Evolutionary conservation across 139 green algal genomes (phyloP).

Genomic region (Penium margaritaceum): DNA sequence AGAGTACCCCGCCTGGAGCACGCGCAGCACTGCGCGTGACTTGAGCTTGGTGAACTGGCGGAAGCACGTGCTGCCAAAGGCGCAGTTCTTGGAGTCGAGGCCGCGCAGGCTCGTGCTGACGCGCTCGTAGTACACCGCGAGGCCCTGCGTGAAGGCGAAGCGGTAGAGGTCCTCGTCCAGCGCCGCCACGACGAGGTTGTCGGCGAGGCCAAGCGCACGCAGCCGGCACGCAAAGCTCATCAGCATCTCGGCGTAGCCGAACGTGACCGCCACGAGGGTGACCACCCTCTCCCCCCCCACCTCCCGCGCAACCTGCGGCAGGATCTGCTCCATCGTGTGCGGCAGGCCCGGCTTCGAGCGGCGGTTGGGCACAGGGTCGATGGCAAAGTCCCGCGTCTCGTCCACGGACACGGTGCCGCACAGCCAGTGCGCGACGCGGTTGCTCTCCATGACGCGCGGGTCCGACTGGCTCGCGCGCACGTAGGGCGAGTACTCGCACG

Average conservation of each 20-base stretch:
- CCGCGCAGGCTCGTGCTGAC: not conserved
- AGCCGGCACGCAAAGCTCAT: constrained; percentile 33
- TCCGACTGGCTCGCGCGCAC: not conserved
- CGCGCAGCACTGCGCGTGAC: not conserved
- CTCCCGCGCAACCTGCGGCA: constrained; percentile 4
- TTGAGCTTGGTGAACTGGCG: constrained; percentile 20
- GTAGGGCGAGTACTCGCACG: constrained; percentile 12
- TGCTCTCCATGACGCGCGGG: not conserved
- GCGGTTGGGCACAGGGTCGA: not conserved
- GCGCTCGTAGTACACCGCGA: constrained; percentile 15
- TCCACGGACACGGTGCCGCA: constrained; percentile 32
- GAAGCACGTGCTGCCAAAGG: constrained; percentile 13
- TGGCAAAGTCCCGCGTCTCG: constrained; percentile 10
- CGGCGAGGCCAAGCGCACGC: constrained; percentile 5
- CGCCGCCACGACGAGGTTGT: constrained; percentile 19
- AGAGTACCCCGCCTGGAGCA: constrained; percentile 9
- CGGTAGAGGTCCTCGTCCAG: constrained; percentile 24
- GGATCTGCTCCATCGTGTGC: constrained; percentile 14
- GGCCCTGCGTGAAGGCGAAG: constrained; percentile 11
- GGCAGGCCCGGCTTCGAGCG: constrained; percentile 7
- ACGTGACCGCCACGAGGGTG: constrained; percentile 17
- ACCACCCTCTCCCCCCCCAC: constrained; percentile 7
- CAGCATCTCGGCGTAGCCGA: constrained; percentile 22
- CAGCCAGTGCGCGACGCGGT: not conserved
- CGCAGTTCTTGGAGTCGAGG: not conserved